These are phyloP conservation scores for Cladophialophora psammophila DNA, from an alignment of 2,329 filamentous ascomycete species.

Conservation along the genomic window DNA sequence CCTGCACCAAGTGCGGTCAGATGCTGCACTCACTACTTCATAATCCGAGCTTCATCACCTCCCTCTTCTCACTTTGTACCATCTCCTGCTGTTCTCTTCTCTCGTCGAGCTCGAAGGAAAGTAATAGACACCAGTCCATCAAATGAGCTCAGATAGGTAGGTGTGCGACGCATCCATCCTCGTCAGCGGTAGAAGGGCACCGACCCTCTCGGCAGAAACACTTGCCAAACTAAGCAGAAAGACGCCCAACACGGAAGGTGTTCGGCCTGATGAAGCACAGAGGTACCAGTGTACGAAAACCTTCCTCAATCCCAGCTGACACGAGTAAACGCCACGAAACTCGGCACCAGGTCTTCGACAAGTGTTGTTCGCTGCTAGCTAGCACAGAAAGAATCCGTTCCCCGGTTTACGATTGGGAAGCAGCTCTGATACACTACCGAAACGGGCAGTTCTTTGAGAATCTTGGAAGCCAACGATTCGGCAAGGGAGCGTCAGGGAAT, in stretches of 20 bases:
- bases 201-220: neutral
- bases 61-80: neutral
- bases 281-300: neutral
- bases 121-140: neutral
- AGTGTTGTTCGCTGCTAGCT: neutral
- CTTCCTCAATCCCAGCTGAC: neutral
- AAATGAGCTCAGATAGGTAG: neutral
- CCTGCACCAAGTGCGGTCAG: neutral
- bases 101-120: neutral
- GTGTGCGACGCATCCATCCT: neutral
- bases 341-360: neutral
- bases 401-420: neutral
- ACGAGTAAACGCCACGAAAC: neutral
- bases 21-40: neutral
- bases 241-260: neutral
- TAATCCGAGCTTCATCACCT: neutral
- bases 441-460: neutral
- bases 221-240: constrained; percentile 1
- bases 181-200: neutral
- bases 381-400: neutral
- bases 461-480: neutral
- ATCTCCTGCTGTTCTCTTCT: neutral
- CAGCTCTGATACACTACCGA: neutral
- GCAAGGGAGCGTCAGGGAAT: neutral
- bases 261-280: neutral